Conservation (phyloP, 768 basidiomycete genomes). For the Termitomyces sp. region DNA sequence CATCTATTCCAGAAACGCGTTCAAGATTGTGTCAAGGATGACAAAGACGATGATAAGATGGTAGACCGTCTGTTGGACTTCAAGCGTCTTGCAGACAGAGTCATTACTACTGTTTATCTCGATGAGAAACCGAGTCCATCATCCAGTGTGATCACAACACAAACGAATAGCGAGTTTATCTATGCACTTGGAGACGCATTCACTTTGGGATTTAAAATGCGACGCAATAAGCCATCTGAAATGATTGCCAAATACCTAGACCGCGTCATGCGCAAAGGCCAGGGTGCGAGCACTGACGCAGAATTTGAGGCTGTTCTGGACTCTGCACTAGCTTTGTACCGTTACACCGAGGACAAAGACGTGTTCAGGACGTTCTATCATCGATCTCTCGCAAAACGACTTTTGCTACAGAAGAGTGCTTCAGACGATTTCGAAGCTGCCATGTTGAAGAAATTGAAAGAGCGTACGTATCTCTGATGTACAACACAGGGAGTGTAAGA, state of each 20-base stretch:
- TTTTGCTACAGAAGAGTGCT: constrained; percentile 80
- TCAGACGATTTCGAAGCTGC: constrained; percentile 82
- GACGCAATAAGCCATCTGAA: constrained; percentile 82
- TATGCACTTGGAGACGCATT: constrained; percentile 75
- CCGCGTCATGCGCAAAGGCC: constrained; percentile 80
- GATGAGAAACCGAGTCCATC: constrained; percentile 27
- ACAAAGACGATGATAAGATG: constrained; percentile 66
- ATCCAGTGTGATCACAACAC: constrained; percentile 26
- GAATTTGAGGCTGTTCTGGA: constrained; percentile 63
- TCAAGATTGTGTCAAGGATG: constrained; percentile 58
- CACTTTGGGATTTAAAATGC: constrained; percentile 62
- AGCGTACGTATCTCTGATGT: constrained; percentile 35
- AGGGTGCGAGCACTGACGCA: constrained; percentile 57
- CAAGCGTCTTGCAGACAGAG: constrained; percentile 50
- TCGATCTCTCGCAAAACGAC: constrained; percentile 78
- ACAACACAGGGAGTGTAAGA: background rate
- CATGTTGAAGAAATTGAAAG: constrained; percentile 82
- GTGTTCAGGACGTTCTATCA: constrained; percentile 93
- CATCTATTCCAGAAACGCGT: constrained; percentile 42
- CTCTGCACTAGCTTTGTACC: constrained; percentile 65
- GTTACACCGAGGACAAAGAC: constrained; percentile 89
- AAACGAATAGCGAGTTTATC: constrained; percentile 47
- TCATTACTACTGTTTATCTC: constrained; percentile 47
- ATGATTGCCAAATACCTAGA: constrained; percentile 92
- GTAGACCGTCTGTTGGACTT: constrained; percentile 65